Percentiles rank a stretch among this genome's conserved stretches.
Evolutionary conservation across 495 filamentous ascomycete species (phyloP).

Genomic region (Apodospora peruviana): DNA sequence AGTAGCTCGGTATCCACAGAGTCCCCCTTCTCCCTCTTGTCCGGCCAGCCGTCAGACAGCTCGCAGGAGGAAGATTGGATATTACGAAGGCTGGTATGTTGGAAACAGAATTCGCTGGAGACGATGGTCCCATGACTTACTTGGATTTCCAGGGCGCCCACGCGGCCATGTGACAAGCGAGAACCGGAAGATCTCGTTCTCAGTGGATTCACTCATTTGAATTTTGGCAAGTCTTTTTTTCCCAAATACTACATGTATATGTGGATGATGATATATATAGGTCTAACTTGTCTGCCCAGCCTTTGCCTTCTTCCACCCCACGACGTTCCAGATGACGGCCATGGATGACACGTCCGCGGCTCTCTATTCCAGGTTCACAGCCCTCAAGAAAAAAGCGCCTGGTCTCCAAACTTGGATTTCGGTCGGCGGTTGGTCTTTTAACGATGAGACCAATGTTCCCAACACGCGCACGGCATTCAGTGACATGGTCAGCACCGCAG

Average conservation of each 20-base stretch:
- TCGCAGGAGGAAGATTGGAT: too few relatives aligned
- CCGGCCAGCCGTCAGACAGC: too few relatives aligned
- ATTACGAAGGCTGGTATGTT: slow-evolving; percentile 16
- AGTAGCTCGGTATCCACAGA: too few relatives aligned
- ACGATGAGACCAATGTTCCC: slow-evolving; percentile 29
- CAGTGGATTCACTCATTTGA: slow-evolving; percentile 17
- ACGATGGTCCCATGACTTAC: too few relatives aligned
- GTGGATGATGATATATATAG: too few relatives aligned
- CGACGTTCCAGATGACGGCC: slow-evolving; percentile 3
- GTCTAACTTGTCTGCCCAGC: too few relatives aligned
- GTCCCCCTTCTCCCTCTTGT: too few relatives aligned
- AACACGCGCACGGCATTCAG: slow-evolving; percentile 13
- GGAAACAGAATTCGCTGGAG: too few relatives aligned
- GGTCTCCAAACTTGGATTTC: slow-evolving; percentile 29
- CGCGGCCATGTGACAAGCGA: neutral
- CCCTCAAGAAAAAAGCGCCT: slow-evolving; percentile 22
- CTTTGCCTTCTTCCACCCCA: slow-evolving; percentile 17
- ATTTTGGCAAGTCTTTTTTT: too few relatives aligned
- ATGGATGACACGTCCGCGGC: slow-evolving; percentile 3
- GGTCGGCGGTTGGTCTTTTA: slow-evolving; percentile 41
- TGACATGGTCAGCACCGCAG: slow-evolving; percentile 13
- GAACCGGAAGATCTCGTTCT: slow-evolving; percentile 7
- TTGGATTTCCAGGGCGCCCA: too few relatives aligned
- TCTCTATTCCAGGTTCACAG: slow-evolving; percentile 11
- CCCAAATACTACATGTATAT: too few relatives aligned